Base-by-base conservation (phyloP, 2,329 filamentous ascomycete species). In the Calonectria hawksworthii region DNA sequence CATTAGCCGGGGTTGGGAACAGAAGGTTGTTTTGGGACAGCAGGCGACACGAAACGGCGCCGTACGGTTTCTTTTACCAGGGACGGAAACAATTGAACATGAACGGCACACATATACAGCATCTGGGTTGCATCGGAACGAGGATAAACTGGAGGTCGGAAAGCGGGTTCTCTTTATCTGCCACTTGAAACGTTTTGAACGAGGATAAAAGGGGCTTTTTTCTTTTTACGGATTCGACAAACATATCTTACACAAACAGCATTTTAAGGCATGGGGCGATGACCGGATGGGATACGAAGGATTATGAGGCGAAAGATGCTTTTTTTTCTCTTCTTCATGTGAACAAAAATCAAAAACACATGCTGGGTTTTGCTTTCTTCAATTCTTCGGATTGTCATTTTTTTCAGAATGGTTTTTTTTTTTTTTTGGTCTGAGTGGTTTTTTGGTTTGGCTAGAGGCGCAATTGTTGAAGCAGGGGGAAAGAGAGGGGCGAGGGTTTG, bases 351-450 rank as follows among this genome's bases (percentile, higher is more conserved):
- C 61, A 74, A 81, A 77, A 75, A 74, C 59, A 74, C 32, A 36
- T 65, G 70, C 59, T 54, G 72, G 52, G 67, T 26, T 70, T 74
- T 66, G 30, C 26, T 68, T 72, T 54, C 63, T 79, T 78, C 75
- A 52, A 68, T 80, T 80, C 77, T 63, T 68, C 65, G 65, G 34
- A 65, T 79, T 78, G 72, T 76, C 59, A 44, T 78, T 81, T 77
- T 77, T 73, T 66, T 41, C 41, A 30, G 26, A 32, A 18, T 38
- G 32, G 3, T 72, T 54, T 68, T 59, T 56, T 72, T 54, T 68
- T 59, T 56, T 65, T 51, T 76, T 70, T 65, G n/a, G 23, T 14
- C 51, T 54, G 61, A 63, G 41, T 61, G 54, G 28, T 50, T 51
- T 68, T 44, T 44, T 64, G 74, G 70, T 73, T 76, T 78, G 65